Evolutionary conservation across 208 protist species (phyloP), one percentile per base, ranked within the genome.

Genomic region (Crithidia expoeki): DNA sequence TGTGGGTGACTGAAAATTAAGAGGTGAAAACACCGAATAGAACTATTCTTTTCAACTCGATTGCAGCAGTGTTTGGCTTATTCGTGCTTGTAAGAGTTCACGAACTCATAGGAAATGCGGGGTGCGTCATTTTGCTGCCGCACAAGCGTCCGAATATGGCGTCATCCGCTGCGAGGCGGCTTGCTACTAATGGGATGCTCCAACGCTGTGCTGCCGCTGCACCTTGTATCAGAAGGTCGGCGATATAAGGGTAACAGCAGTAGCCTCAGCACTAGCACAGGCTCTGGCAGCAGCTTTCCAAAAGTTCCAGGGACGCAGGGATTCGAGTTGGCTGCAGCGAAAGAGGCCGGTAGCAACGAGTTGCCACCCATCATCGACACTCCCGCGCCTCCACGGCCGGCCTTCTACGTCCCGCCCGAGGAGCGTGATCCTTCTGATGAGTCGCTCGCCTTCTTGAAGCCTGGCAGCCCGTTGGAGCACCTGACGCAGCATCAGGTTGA

Each of bases 361-460:
- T n/a, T 73, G 17, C 44, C 42, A 1, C 56, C 49, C 3, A 76
- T 81, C 40, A 72, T 76, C 17, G 81, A 88, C 50, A 76, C 63
- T 2, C 81, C 85, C 4, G 60, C 52, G 23, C 86, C 86, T 16
- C 91, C 91, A 0, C 81, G 80, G 0, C 86, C 91, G 1, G 80
- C 84, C 14, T 79, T 69, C 47, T 96, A 96, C 71, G 79, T 93
- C 7, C 89, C 92, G 10, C 87, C 88, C 0, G 81, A 82, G 58
- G 49, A 92, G 76, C 86, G 92, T 21, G 72, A 83, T 55, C 53
- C 81, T 0, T 51, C 69, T 21, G 92, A 94, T 59, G 81, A 84
- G 34, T 94, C 87, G 9, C 74, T 96, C 0, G 58, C 56, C 1
- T 94, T 94, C 75, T 60, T 94, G 56, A 78, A 72, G 38, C 56